phyloP scores from a whole-genome alignment of 2,329 filamentous ascomycete species.

The Ophiognomonia clavigignenti-juglandacearum region DNA sequence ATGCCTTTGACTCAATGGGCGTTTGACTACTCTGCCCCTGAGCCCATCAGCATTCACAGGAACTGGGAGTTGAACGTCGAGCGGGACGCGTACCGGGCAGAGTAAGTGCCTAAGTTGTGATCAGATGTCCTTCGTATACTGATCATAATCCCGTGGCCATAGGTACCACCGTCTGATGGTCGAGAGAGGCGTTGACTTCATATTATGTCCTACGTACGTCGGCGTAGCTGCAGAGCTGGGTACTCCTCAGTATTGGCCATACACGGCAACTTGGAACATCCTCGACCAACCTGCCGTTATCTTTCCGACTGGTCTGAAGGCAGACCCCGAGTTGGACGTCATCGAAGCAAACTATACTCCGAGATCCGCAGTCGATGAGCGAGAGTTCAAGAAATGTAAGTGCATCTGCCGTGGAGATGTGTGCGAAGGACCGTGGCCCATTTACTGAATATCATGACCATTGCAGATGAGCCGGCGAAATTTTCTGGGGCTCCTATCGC shows the following conservation, averaged over 20 bases:
- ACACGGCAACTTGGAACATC: slow-evolving; percentile 28
- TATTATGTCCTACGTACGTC: slow-evolving; percentile 23
- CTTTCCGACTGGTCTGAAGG: slow-evolving; percentile 22
- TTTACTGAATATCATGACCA: neutral
- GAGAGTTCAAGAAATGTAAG: slow-evolving; percentile 5
- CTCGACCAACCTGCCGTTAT: slow-evolving; percentile 25
- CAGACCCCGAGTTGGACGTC: neutral
- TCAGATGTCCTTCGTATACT: too few species aligned
- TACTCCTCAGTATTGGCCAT: slow-evolving; percentile 22
- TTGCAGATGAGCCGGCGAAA: slow-evolving; percentile 1
- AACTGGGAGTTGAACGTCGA: slow-evolving; percentile 20
- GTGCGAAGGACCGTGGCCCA: neutral
- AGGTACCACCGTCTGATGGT: slow-evolving; percentile 18
- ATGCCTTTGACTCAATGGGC: slow-evolving; percentile 23
- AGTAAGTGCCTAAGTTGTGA: neutral
- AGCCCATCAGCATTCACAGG: slow-evolving; percentile 14
- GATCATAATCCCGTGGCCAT: neutral
- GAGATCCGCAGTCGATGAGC: slow-evolving; percentile 1
- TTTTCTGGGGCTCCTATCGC: slow-evolving; percentile 4
- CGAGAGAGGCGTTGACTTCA: slow-evolving; percentile 22
- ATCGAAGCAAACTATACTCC: slow-evolving; percentile 3
- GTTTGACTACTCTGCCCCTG: slow-evolving; percentile 14
- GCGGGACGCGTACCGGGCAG: slow-evolving; percentile 15
- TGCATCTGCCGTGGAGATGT: neutral
- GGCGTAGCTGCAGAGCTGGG: slow-evolving; percentile 20